Conservation (phyloP, 352 stramenopile species). For the Phytophthora foliorum region DNA sequence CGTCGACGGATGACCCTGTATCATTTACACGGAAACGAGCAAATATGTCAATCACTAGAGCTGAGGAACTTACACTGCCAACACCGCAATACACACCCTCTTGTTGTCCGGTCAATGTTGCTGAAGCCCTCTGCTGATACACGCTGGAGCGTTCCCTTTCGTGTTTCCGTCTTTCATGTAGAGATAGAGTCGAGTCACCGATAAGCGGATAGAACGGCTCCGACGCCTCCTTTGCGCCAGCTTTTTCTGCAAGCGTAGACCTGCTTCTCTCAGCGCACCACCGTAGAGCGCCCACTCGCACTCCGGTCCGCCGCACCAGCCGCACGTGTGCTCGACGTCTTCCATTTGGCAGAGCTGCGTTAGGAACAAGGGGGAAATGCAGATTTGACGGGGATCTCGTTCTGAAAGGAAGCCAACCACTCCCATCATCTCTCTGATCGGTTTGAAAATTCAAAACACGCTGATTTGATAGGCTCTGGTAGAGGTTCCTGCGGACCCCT, state of each 20-base stretch:
- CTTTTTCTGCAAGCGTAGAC: background rate
- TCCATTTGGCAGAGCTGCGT: constrained; percentile 1
- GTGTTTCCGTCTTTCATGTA: constrained; percentile 10
- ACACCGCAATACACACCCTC: constrained; percentile 5
- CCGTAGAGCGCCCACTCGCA: constrained; percentile 6
- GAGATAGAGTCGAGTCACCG: background rate
- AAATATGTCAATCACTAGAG: constrained; percentile 14
- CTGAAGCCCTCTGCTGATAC: background rate
- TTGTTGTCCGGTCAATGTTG: constrained; percentile 6
- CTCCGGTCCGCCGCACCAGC: background rate
- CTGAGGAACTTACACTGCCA: constrained; percentile 13
- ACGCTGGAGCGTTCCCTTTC: background rate
- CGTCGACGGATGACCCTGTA: constrained; percentile 3
- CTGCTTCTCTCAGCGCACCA: background rate
- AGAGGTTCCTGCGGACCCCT: too few species aligned
- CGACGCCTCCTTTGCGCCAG: background rate
- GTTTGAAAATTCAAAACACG: constrained; percentile 7
- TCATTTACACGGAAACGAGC: background rate
- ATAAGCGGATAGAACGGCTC: background rate
- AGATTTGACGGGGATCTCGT: background rate
- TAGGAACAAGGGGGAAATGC: background rate
- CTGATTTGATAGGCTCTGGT: background rate
- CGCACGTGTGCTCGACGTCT: background rate
- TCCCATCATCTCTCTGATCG: background rate
- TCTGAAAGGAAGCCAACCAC: background rate